These are phyloP conservation scores for Spathaspora sp. DNA, from an alignment of 805 yeast species.

Conservation along the genomic window DNA sequence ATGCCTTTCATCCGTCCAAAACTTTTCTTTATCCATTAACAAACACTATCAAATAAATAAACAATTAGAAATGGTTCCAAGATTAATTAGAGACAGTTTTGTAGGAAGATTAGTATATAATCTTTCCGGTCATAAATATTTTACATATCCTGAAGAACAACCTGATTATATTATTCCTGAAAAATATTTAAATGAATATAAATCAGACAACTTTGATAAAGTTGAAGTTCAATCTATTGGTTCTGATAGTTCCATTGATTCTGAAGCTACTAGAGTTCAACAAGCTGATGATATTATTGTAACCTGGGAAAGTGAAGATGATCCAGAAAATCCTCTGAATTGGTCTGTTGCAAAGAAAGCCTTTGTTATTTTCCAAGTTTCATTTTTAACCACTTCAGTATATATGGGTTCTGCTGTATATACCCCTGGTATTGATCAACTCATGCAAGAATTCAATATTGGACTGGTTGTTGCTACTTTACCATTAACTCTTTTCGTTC, in stretches of 20 bases:
- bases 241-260: background rate
- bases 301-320: slow-evolving; percentile 41
- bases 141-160: slow-evolving; percentile 22
- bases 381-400: slow-evolving; percentile 45
- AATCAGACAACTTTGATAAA: background rate
- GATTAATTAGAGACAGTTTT: slow-evolving; percentile 29
- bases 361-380: slow-evolving; percentile 34
- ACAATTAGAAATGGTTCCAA: background rate
- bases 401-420: slow-evolving; percentile 57
- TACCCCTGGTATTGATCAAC: slow-evolving; percentile 47
- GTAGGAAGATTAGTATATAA: slow-evolving; percentile 23
- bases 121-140: slow-evolving; percentile 19
- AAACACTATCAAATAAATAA: background rate
- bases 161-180: slow-evolving; percentile 23
- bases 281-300: slow-evolving; percentile 10
- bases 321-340: slow-evolving; percentile 54
- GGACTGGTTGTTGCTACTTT: slow-evolving; percentile 43
- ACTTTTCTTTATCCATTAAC: background rate
- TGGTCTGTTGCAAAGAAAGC: slow-evolving; percentile 47
- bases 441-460: slow-evolving; percentile 44
- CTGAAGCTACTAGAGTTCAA: background rate
- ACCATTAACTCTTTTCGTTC: slow-evolving; percentile 51
- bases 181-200: slow-evolving; percentile 14
- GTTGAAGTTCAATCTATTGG: slow-evolving; percentile 2
- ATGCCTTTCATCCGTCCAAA: background rate